These are phyloP conservation scores for Priceomyces medius DNA, from an alignment of 805 yeast species.

Conservation along the genomic window DNA sequence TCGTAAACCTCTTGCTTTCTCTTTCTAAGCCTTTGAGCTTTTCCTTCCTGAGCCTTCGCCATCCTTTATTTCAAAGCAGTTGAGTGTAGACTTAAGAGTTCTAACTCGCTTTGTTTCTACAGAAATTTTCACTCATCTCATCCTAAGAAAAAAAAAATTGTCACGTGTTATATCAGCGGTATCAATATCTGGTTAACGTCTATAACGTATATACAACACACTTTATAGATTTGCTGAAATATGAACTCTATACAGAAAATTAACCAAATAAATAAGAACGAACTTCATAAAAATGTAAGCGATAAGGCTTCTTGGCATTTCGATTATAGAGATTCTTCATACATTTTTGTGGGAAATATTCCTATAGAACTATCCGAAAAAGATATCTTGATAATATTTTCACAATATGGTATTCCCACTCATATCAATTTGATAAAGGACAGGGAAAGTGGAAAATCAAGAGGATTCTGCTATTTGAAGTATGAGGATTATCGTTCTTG, in stretches of 20 bases:
- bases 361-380: constrained; percentile 66
- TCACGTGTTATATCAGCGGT: background rate
- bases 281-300: constrained; percentile 58
- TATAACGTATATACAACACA: background rate
- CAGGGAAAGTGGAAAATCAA: constrained; percentile 42
- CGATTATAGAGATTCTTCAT: constrained; percentile 75
- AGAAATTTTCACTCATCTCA: constrained; percentile 7
- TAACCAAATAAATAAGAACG: constrained; percentile 61
- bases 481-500: constrained; percentile 81
- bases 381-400: constrained; percentile 74
- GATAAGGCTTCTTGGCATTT: constrained; percentile 84
- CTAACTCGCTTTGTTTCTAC: background rate
- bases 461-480: constrained; percentile 79
- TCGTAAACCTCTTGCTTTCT: constrained; percentile 17
- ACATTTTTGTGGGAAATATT: constrained; percentile 73
- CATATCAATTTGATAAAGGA: constrained; percentile 71
- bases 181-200: too few species aligned
- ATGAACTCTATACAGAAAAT: constrained; percentile 46
- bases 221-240: background rate
- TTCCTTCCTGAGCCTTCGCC: constrained; percentile 3
- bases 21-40: constrained; percentile 10
- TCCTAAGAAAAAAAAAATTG: background rate
- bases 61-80: constrained; percentile 1
- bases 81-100: background rate
- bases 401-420: constrained; percentile 87